These are phyloP conservation scores for Paralagenidium karlingii DNA, from an alignment of 352 stramenopile genomes.

Conservation along the genomic window DNA sequence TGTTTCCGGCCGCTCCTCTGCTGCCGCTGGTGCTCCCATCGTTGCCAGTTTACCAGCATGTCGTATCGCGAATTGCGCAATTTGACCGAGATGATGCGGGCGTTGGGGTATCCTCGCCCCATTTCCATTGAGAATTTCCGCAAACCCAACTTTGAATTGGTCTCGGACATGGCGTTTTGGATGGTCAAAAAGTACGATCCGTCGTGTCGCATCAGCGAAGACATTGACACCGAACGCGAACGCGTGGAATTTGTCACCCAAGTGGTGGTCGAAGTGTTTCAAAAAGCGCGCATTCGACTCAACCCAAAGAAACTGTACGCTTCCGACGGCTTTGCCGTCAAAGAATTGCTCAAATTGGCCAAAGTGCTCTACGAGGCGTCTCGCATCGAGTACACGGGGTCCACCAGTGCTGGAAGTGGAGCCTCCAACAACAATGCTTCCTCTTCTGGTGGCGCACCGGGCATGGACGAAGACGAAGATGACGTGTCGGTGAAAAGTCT, in stretches of 20 bases:
- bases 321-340: constrained; percentile 88
- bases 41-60: too few relatives aligned
- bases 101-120: constrained; percentile 86
- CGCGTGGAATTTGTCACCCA: constrained; percentile 90
- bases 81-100: constrained; percentile 93
- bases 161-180: constrained; percentile 94
- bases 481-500: constrained; percentile 56
- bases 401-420: not conserved
- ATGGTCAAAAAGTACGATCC: constrained; percentile 92
- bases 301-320: constrained; percentile 94
- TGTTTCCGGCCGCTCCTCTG: too few relatives aligned
- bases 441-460: not conserved
- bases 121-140: constrained; percentile 92
- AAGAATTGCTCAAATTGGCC: constrained; percentile 93
- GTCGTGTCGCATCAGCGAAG: constrained; percentile 75
- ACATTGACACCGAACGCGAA: constrained; percentile 93
- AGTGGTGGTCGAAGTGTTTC: constrained; percentile 64
- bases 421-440: constrained; percentile 2
- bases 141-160: constrained; percentile 93
- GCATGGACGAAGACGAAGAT: constrained; percentile 40
- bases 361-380: constrained; percentile 86
- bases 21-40: too few relatives aligned
- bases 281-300: constrained; percentile 86
- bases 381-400: constrained; percentile 38
- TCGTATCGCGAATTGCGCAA: constrained; percentile 83